Percentiles rank a stretch among this genome's conserved stretches.
Evolutionary conservation across 768 basidiomycete species (phyloP).

Genomic region (Lentinula sp.): DNA sequence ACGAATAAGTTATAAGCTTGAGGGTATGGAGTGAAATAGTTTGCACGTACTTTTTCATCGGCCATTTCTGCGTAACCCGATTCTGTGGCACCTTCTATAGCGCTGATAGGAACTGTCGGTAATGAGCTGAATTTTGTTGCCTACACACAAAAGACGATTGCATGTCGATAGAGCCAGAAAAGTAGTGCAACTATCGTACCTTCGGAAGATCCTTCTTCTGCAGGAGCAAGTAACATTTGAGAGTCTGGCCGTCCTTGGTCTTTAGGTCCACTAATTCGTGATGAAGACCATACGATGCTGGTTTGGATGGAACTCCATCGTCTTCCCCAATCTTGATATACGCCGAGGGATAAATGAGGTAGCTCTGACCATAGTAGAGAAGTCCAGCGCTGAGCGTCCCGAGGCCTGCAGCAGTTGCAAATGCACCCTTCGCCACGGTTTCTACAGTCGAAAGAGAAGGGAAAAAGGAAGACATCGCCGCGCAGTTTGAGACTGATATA

Average conservation of each 20-base stretch:
- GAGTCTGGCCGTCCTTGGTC: neutral
- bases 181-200: neutral
- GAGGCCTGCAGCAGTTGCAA: slow-evolving; percentile 1
- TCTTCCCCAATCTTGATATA: slow-evolving; percentile 2
- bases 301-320: neutral
- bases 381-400: slow-evolving; percentile 2
- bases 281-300: slow-evolving; percentile 1
- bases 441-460: neutral
- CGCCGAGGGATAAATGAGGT: neutral
- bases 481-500: too few relatives aligned
- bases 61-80: neutral
- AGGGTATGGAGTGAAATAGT: neutral
- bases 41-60: slow-evolving; percentile 1
- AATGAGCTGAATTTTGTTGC: neutral
- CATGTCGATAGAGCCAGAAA: neutral
- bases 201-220: slow-evolving; percentile 3
- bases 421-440: slow-evolving; percentile 3
- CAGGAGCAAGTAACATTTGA: slow-evolving; percentile 3
- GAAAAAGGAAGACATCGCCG: neutral
- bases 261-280: neutral
- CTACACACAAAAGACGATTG: neutral
- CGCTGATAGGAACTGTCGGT: neutral
- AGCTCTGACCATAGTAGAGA: slow-evolving; percentile 5
- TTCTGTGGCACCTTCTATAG: neutral
- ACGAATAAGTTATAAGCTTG: neutral